Conservation (phyloP, 257 asterid genomes). For the Ilex asprella region DNA sequence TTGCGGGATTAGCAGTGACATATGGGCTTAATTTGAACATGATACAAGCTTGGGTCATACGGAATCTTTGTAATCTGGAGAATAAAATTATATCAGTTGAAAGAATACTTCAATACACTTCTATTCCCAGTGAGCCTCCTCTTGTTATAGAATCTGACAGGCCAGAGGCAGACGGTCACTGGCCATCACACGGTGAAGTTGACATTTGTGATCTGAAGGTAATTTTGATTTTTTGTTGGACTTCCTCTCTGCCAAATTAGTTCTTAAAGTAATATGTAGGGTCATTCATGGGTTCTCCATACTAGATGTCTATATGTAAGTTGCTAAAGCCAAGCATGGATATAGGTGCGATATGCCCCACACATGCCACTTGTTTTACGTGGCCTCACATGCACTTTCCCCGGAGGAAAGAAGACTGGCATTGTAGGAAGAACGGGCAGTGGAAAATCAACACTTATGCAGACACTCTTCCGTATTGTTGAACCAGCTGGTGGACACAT, state of each 20-base stretch:
- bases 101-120: not conserved
- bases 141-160: not conserved
- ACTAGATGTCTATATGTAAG: not conserved
- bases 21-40: not conserved
- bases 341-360: not conserved
- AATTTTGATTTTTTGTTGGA: not conserved
- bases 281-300: not conserved
- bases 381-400: conserved; percentile 13
- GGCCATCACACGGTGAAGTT: conserved; percentile 1
- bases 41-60: not conserved
- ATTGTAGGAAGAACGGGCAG: conserved; percentile 27
- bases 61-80: not conserved
- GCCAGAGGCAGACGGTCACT: not conserved
- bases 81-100: conserved; percentile 2
- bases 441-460: conserved; percentile 23
- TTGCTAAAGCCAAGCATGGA: not conserved
- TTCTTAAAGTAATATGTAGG: not conserved
- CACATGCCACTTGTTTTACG: conserved; percentile 3
- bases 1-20: no score
- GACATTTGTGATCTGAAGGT: not conserved
- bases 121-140: not conserved
- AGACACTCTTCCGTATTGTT: conserved; percentile 18
- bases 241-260: not conserved
- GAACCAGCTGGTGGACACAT: conserved; percentile 12
- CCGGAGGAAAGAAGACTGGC: conserved; percentile 19